Evolutionary conservation across 495 filamentous ascomycete species (phyloP), one percentile per base, ranked within the genome.

Genomic region (Amniculicola lignicola): DNA sequence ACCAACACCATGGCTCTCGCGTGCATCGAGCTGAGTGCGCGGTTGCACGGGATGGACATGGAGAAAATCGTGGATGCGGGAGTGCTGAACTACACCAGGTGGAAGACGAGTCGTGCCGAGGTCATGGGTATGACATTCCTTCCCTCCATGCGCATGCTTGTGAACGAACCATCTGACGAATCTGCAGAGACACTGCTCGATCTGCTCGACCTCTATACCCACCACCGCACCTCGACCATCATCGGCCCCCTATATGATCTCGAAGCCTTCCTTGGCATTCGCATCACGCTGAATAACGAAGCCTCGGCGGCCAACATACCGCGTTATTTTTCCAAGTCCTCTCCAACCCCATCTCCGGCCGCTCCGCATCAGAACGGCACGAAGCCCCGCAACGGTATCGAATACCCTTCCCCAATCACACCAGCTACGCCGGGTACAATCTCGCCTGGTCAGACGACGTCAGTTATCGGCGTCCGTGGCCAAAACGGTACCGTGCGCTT

Each of bases 401-500:
- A 42, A 7, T 45, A 52, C 10, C 51, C 62, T 12, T 59, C 37
- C 29, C 57, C 54, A 52, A 67, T 19, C 66, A 71, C 45, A 54
- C 66, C 33, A 51, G 60, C 28, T 66, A 65, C 48, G 67, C 60
- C 55, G 2, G 38, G 40, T 19, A 61, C 51, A 11, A 54, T 54
- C 11, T 57, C 58, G 15, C 61, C 56, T 9, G 54, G 62, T 12
- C 37, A 55, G 23, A 29, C 61, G 7, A 57, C 65, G 4, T 55
- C 63, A 9, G 78, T 75, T 14, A 62, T 71, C 18, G 71, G 75
- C 16, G 80, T 84, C 44, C 70, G 78, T 43, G 80, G 80, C 39
- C 77, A 81, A 25, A 84, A 89, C 19, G 87, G 85, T 7, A 95
- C 94, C 0, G 79, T 93, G 24, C 84, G 93, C 11, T 98, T 96